Evolutionary conservation across 108 stramenopile genomes (phyloP).

Genomic region (Cyclotella sp.): DNA sequence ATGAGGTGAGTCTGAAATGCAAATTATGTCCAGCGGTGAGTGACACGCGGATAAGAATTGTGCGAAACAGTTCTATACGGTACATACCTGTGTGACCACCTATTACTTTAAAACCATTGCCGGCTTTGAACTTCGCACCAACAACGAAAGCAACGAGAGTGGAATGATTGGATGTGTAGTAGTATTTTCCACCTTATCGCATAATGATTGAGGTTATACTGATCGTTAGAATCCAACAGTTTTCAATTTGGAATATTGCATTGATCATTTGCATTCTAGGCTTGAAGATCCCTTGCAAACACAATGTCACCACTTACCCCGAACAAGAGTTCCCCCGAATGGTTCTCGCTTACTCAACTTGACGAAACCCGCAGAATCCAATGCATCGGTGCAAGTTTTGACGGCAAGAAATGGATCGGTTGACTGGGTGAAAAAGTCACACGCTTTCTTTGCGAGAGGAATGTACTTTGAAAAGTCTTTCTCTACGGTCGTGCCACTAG

Average conservation of each 20-base stretch:
- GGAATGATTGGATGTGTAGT: constrained; percentile 91
- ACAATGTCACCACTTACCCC: constrained; percentile 44
- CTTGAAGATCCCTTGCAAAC: not conserved
- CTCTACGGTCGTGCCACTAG: not conserved
- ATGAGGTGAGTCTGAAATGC: constrained; percentile 85
- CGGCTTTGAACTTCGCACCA: constrained; percentile 68
- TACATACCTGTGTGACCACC: constrained; percentile 73
- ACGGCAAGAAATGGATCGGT: constrained; percentile 88
- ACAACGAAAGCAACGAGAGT: constrained; percentile 95
- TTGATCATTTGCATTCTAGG: not conserved
- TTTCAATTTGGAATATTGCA: too few species aligned
- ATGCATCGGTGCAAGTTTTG: constrained; percentile 53
- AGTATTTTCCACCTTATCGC: constrained; percentile 83
- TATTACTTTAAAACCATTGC: constrained; percentile 86
- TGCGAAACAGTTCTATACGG: not conserved
- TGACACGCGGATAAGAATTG: not conserved
- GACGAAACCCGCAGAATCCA: constrained; percentile 70
- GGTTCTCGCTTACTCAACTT: constrained; percentile 52
- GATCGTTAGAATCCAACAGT: too few species aligned
- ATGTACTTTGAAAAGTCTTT: constrained; percentile 23
- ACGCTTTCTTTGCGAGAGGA: constrained; percentile 70
- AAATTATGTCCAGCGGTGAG: not conserved
- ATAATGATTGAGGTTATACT: too few species aligned
- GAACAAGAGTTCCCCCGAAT: constrained; percentile 43
- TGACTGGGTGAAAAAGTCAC: constrained; percentile 66